phyloP scores from a whole-genome alignment of 2,329 filamentous ascomycete genomes.

The Apiospora arundinis region DNA sequence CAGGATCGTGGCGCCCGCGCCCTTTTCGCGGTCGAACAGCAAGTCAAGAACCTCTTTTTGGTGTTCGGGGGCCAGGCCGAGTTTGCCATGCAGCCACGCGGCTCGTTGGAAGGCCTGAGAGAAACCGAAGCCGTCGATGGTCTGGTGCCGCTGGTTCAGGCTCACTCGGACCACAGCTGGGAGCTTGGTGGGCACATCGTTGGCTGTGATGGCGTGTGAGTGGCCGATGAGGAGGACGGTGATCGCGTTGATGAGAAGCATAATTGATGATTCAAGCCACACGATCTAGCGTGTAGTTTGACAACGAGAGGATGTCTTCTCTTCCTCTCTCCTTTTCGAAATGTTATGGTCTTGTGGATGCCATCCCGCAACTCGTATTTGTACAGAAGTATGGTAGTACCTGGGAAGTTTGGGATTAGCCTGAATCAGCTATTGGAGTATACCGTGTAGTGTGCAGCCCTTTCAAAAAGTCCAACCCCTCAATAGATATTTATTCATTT shows the following conservation, averaged over 20 bases:
- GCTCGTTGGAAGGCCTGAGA: conserved; percentile 50
- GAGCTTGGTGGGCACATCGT: neutral
- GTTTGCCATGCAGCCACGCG: conserved; percentile 28
- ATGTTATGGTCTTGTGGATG: neutral
- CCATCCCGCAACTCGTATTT: neutral
- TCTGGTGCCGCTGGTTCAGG: conserved; percentile 41
- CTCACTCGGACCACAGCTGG: conserved; percentile 22
- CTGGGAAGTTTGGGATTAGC: neutral
- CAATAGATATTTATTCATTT: neutral
- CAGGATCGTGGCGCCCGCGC: conserved; percentile 44
- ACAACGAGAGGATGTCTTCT: no score
- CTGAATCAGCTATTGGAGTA: neutral
- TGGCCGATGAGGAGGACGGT: neutral
- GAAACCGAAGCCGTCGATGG: conserved; percentile 50
- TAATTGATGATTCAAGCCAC: neutral
- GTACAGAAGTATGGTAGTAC: neutral
- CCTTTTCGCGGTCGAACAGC: conserved; percentile 42
- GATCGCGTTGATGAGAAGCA: neutral
- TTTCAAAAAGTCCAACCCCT: neutral
- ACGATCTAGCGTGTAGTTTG: no score
- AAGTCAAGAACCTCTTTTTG: conserved; percentile 42
- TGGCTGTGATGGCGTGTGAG: neutral
- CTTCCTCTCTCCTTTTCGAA: neutral
- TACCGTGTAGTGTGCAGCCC: no score
- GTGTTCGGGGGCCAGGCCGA: conserved; percentile 36